Percentiles rank a stretch among this genome's conserved stretches.
phyloP scores from a whole-genome alignment of 2,329 filamentous ascomycete genomes.

The Pseudocercospora macadamiae region DNA sequence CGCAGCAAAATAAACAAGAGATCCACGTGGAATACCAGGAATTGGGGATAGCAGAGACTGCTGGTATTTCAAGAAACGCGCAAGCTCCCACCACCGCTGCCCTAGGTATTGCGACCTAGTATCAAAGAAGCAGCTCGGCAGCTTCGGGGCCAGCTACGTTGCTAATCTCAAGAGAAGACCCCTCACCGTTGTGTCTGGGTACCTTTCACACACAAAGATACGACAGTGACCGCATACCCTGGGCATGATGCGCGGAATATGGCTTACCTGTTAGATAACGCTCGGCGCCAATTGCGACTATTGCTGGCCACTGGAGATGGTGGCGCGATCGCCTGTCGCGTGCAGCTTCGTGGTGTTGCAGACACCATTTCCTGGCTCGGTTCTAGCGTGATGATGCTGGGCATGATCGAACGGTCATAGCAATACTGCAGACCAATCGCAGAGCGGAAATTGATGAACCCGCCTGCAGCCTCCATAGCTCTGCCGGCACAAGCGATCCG shows the following conservation, averaged over 20 bases:
- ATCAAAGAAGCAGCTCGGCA: slow-evolving; percentile 4
- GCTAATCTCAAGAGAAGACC: neutral
- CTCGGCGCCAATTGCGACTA: neutral
- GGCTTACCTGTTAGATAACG: neutral
- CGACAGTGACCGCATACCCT: neutral
- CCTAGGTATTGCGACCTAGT: neutral
- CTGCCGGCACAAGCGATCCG: neutral
- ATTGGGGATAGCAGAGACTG: neutral
- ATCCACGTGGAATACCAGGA: neutral
- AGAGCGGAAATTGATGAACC: neutral
- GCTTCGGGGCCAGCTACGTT: neutral
- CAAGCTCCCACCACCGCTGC: neutral
- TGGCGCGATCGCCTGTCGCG: neutral
- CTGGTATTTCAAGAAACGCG: neutral
- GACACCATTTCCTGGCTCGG: neutral
- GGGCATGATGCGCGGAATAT: neutral
- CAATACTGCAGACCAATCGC: neutral
- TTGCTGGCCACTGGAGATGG: neutral
- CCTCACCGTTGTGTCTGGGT: neutral
- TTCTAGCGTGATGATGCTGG: neutral
- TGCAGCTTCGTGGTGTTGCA: neutral
- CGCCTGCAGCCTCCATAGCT: neutral
- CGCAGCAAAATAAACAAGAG: neutral
- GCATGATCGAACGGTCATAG: slow-evolving; percentile 2
- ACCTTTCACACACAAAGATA: neutral